Conservation (phyloP, 352 stramenopile species). For the Globisporangium ultimum region DNA sequence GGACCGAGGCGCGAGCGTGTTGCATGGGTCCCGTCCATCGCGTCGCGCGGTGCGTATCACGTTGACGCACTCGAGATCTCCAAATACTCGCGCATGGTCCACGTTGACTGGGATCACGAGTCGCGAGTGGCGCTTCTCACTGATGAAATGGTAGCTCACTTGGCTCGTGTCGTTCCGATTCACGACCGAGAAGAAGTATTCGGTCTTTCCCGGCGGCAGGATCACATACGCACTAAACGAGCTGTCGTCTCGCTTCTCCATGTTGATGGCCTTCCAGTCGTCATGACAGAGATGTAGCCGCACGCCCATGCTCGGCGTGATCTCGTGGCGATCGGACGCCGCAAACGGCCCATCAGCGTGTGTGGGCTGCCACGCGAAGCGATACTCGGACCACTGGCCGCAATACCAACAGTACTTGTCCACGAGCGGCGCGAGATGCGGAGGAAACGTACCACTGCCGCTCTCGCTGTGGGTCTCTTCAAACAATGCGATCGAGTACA, state of each 20-base stretch:
- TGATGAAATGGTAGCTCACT: conserved; percentile 44
- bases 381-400: conserved; percentile 69
- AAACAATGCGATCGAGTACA: conserved; percentile 71
- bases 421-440: conserved; percentile 46
- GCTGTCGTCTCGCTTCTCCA: conserved; percentile 56
- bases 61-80: conserved; percentile 43
- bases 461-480: conserved; percentile 63
- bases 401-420: conserved; percentile 81
- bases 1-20: conserved; percentile 60
- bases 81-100: conserved; percentile 18
- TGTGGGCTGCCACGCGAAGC: conserved; percentile 60
- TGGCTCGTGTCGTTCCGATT: conserved; percentile 19
- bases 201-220: conserved; percentile 63
- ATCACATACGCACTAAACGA: conserved; percentile 60
- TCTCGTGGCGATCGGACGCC: conserved; percentile 27
- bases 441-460: conserved; percentile 44
- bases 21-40: conserved; percentile 66
- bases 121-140: conserved; percentile 34
- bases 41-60: conserved; percentile 44
- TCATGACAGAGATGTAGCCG: conserved; percentile 65
- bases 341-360: conserved; percentile 34
- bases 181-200: conserved; percentile 72
- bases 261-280: conserved; percentile 62
- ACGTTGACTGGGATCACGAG: conserved; percentile 11
- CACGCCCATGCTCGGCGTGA: conserved; percentile 36